Evolutionary conservation across 1,139 yeast genomes (phyloP).

Genomic region (Scheffersomyces titani): DNA sequence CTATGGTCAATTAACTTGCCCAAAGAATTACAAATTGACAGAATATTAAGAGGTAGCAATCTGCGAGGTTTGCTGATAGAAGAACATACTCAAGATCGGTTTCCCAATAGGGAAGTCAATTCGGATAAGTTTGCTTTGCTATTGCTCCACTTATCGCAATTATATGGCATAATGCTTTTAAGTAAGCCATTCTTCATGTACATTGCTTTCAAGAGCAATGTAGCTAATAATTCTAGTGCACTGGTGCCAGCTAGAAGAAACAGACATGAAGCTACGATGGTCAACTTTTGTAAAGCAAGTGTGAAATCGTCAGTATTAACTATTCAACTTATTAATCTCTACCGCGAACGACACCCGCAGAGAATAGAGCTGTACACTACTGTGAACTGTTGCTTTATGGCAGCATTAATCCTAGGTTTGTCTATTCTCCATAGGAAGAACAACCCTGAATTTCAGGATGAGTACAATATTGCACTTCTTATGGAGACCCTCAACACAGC

Average conservation of each 20-base stretch:
- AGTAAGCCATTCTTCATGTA: slow-evolving; percentile 50
- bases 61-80: not conserved
- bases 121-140: slow-evolving; percentile 23
- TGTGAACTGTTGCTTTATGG: slow-evolving; percentile 17
- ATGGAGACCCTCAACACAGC: slow-evolving; percentile 13
- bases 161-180: slow-evolving; percentile 42
- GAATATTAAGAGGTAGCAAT: slow-evolving; percentile 5
- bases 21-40: slow-evolving; percentile 21
- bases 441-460: slow-evolving; percentile 11
- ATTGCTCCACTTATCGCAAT: slow-evolving; percentile 39
- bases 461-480: slow-evolving; percentile 9
- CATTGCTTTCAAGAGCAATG: slow-evolving; percentile 14
- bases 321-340: slow-evolving; percentile 29
- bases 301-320: slow-evolving; percentile 37
- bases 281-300: slow-evolving; percentile 33
- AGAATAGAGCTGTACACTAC: slow-evolving; percentile 17
- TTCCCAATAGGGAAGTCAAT: slow-evolving; percentile 6
- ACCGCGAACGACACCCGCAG: slow-evolving; percentile 14
- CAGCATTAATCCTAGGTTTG: slow-evolving; percentile 13
- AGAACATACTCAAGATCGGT: not conserved
- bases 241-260: slow-evolving; percentile 8
- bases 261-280: slow-evolving; percentile 16
- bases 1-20: slow-evolving; percentile 38
- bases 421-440: slow-evolving; percentile 14
- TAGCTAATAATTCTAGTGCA: slow-evolving; percentile 2